Evolutionary conservation across 2,329 filamentous ascomycete genomes (phyloP), one percentile per base, ranked within the genome.

Genomic region (Aspergillus pseudoterreus): DNA sequence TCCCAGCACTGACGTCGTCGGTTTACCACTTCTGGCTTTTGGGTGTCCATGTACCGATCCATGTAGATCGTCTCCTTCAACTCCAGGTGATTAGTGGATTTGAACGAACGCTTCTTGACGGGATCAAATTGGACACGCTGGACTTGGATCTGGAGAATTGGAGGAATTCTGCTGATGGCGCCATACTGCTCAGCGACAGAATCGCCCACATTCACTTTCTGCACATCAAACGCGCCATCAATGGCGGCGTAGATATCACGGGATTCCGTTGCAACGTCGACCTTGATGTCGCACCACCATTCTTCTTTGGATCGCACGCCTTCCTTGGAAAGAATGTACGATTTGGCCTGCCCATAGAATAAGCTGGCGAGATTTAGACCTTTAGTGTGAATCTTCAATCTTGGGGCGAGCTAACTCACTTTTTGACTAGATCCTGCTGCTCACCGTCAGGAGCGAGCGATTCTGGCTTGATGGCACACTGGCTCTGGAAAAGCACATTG

Each of bases 401-500:
- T 30, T 30, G 27, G 27, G 27, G 10, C 27, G 21, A 22, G 10
- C 12, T 10, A 32, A 58, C 70, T 63, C 61, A 75, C 66, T 88
- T 77, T 70, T 90, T 90, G 56, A 96, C 83, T 51, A 83, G 79
- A 66, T 97, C 94, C 17, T 85, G 74, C 69, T 96, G 92, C 57
- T 95, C 87, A 3, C 87, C 87, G 42, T 85, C 81, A 6, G 79
- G 73, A 51, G 89, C 83, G 32, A 82, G 75, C 3, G 80, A 81
- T n/a, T 80, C 80, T 5, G 90, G 82, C 51, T 81, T 85, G 64
- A 97, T 92, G 2, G 92, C 92, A 47, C 89, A 91, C 63, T 94
- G 88, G n/a, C 96, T 78, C 46, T 94, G 87, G 64, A 92, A 91
- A 52, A 96, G 83, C 22, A 96, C 88, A 63, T 92, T 94, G 52